phyloP scores from a whole-genome alignment of 139 green algal genomes.

The Yamagishiella unicocca region DNA sequence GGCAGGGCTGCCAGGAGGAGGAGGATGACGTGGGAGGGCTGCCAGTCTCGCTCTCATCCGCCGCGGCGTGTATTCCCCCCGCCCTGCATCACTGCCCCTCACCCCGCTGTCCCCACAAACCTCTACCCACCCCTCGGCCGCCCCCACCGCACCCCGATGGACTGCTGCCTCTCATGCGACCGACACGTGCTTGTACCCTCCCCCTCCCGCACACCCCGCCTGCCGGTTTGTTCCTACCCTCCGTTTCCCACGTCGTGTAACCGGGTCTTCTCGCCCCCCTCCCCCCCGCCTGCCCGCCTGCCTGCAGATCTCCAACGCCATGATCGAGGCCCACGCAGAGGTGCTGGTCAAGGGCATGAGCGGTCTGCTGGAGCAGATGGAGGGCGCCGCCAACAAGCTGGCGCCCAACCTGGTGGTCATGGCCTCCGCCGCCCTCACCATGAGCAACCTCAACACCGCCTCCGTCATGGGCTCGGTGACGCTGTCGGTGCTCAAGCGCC shows the following conservation, averaged over 20 bases:
- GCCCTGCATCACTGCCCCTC: no score
- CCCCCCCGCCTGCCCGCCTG: no score
- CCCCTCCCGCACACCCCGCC: background rate
- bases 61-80: no score
- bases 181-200: no score
- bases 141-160: no score
- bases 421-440: conserved; percentile 56
- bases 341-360: conserved; percentile 49
- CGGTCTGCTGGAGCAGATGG: conserved; percentile 59
- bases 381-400: conserved; percentile 31
- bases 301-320: conserved; percentile 33
- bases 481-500: conserved; percentile 41
- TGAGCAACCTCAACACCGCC: conserved; percentile 45
- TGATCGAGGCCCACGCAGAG: conserved; percentile 44
- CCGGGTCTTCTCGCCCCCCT: no score
- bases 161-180: no score
- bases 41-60: no score
- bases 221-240: no score
- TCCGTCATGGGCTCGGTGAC: conserved; percentile 41
- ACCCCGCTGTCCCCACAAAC: no score
- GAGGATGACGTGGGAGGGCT: background rate
- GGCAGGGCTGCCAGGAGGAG: background rate
- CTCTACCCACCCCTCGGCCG: no score
- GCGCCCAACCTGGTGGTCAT: conserved; percentile 53
- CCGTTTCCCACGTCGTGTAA: no score